A percentile compares a stretch with the other conserved stretches of the same genome.
Evolutionary conservation across 2,329 filamentous ascomycete species (phyloP).

Genomic region (Phyllosticta capitalensis): DNA sequence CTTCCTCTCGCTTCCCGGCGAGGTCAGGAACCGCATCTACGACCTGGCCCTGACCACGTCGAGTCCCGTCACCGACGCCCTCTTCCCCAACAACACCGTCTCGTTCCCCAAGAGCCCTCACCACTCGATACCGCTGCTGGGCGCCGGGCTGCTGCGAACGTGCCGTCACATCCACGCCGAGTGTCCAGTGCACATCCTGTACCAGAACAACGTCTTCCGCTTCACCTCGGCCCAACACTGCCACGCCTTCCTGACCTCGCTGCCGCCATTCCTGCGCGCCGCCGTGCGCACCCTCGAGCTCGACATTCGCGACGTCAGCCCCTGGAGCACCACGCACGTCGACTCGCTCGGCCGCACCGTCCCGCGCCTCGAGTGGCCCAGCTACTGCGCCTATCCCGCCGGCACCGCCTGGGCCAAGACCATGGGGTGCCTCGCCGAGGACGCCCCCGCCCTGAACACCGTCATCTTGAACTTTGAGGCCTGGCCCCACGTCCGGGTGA

Average conservation of each 20-base stretch:
- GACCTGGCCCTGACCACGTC: constrained; percentile 19
- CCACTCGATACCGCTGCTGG: constrained; percentile 14
- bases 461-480: constrained; percentile 26
- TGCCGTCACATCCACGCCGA: constrained; percentile 28
- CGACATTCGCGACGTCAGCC: constrained; percentile 23
- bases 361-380: constrained; percentile 25
- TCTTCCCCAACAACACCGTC: constrained; percentile 11
- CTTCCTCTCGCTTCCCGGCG: constrained; percentile 23
- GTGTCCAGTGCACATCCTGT: constrained; percentile 21
- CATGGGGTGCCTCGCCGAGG: constrained; percentile 18
- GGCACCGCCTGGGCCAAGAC: constrained; percentile 15
- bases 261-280: constrained; percentile 16
- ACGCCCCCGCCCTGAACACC: constrained; percentile 23
- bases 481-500: constrained; percentile 24
- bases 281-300: constrained; percentile 27
- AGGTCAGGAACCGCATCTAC: constrained; percentile 28
- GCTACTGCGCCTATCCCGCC: constrained; percentile 22
- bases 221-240: constrained; percentile 26
- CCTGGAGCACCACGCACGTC: not conserved
- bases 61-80: constrained; percentile 20
- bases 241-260: constrained; percentile 20
- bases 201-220: constrained; percentile 26
- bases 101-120: constrained; percentile 3
- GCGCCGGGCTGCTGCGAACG: constrained; percentile 25
- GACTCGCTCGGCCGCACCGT: constrained; percentile 12